Base-by-base conservation (phyloP, 2,329 filamentous ascomycete species). In the Nemania bipapillata region DNA sequence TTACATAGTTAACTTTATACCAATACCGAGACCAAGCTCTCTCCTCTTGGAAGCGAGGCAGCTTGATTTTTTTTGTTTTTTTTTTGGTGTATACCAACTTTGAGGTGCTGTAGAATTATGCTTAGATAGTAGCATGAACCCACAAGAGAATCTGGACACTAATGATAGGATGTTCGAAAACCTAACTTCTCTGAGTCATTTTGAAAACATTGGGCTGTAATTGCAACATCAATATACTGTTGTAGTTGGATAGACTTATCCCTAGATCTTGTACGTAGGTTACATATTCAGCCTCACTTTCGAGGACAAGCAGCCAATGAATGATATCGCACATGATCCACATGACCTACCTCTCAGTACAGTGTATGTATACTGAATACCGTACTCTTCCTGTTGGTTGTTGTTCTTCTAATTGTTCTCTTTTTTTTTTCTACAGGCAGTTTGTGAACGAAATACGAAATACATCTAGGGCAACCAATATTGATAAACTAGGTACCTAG, bases 221-320 rank as follows among this genome's bases (percentile, higher is more conserved):
- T 17, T 17, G 15, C 37, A 17, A 42, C 37, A 17, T 42, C 37
- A 17, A 5, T 42, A 17, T 42, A 17, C n/a, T n/a, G 37, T n/a
- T 12, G 37, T 17, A 17, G 12, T 17, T 42, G n/a, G n/a, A n/a
- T n/a, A n/a, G 8, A 15, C 37, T 20, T 45, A 45, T 45, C 40
- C 40, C 40, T 45, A 45, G 40, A 20, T 45, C 4, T 22, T 2
- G 4, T 17, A 30, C 30, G 50, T 32, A 32, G n/a, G 50, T 28
- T 37, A 32, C 45, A 17, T 32, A 52, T 49, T 58, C 56, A 68
- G 66, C 66, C 62, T 68, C 57, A 62, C 62, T 62, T 57, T 53
- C 26, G 32, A 26, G 26, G n/a, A 17, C 9, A 15, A 50, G 32
- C 56, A 32, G 20, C 66, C 62, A 65, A 68, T 68, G 12, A 65